Evolutionary conservation across 805 yeast genomes (phyloP), one percentile per base, ranked within the genome.

Genomic region (Candida ficus): DNA sequence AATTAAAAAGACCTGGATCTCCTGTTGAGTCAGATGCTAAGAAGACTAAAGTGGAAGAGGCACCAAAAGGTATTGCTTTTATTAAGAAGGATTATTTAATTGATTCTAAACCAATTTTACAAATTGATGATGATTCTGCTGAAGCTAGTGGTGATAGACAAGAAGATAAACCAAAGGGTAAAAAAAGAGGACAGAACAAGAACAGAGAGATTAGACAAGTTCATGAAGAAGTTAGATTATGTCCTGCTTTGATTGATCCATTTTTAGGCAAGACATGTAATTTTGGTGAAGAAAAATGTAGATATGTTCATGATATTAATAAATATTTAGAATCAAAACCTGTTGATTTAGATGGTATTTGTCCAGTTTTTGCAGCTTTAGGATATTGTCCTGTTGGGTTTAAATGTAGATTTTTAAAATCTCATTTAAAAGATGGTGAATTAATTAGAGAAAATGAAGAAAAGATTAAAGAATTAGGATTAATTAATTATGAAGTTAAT

Each of bases 381-480:
- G 99, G 99, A 0, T 80, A 77, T 55, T 93, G 99, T 68, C 95
- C 96, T 4, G 75, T 83, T 46, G 99, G 99, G 0, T 64, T 86
- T 52, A 91, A 87, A 60, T 93, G 99, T 65, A 76, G 96, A 53
- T 93, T 96, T 87, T 71, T 93, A 42, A 66, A 74, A 4, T 75
- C 86, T 13, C 98, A 93, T 64, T 73, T 66, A 54, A 58, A 73
- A 49, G 56, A 55, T 25, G 81, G 70, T 14, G 66, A 63, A 39
- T 60, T 81, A 17, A 45, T 70, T 27, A 69, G 60, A 39, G 79
- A 76, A n/a, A n/a, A n/a, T 54, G 58, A 60, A 36, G 75, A 53
- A 1, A 58, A 60, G 45, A 63, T 63, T 29, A 73, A 63, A 8
- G 54, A 45, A 48, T 60, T 50, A 17, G 54, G 46, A 44, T 56